Evolutionary conservation across 176 grass and related monocot genomes (phyloP).

Genomic region (Rhipidocladum racemiflorum): DNA sequence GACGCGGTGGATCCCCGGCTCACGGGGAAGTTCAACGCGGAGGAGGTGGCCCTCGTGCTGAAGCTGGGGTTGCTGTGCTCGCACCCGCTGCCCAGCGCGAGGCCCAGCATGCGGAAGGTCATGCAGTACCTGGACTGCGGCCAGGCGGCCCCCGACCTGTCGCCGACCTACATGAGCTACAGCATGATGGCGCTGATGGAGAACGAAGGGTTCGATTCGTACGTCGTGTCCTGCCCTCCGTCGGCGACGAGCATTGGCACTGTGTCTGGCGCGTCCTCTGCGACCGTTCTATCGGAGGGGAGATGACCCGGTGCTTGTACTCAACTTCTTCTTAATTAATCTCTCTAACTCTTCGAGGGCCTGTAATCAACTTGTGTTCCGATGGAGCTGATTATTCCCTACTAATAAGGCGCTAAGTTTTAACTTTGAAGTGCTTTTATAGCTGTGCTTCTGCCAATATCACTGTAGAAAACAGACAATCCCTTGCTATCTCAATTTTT

Average conservation of each 20-base stretch:
- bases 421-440: too few species aligned
- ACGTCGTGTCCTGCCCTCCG: not conserved
- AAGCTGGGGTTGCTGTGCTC: slow-evolving; percentile 20
- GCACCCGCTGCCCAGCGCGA: not conserved
- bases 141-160: not conserved
- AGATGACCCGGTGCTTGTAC: slow-evolving; percentile 3
- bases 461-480: too few species aligned
- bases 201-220: slow-evolving; percentile 27
- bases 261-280: not conserved
- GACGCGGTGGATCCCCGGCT: not conserved
- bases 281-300: not conserved
- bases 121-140: slow-evolving; percentile 30
- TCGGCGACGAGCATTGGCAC: not conserved
- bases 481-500: too few species aligned
- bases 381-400: too few species aligned
- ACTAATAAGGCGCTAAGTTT: too few species aligned
- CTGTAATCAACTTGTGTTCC: too few species aligned
- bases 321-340: too few species aligned
- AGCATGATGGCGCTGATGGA: not conserved
- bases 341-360: too few species aligned
- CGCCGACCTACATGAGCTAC: slow-evolving; percentile 23
- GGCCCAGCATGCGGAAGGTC: slow-evolving; percentile 33
- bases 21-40: not conserved
- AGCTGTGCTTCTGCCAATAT: too few species aligned
- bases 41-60: slow-evolving; percentile 14